phyloP scores from a whole-genome alignment of 768 basidiomycete genomes.

The Mycena chlorophos region DNA sequence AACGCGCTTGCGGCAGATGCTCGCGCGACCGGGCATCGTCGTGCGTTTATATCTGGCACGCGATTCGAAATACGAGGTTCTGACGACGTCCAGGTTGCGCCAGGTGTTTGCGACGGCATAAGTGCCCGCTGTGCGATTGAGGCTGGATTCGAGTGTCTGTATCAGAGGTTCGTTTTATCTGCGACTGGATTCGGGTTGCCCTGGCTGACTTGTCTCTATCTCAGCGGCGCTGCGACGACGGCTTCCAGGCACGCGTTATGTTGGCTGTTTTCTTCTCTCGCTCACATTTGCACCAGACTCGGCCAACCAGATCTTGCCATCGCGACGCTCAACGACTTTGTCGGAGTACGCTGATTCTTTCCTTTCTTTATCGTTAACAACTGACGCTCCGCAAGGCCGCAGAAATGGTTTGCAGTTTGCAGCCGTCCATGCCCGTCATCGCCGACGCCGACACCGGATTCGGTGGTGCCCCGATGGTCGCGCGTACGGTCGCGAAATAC shows the following conservation, averaged over 20 bases:
- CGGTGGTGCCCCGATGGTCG: slow-evolving; percentile 73
- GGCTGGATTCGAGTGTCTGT: slow-evolving; percentile 56
- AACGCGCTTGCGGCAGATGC: slow-evolving; percentile 49
- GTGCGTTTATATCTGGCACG: slow-evolving; percentile 35
- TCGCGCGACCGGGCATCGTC: slow-evolving; percentile 52
- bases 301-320: slow-evolving; percentile 81
- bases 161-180: slow-evolving; percentile 42
- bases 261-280: neutral
- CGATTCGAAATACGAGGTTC: neutral
- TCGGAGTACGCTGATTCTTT: slow-evolving; percentile 43
- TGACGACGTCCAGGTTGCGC: slow-evolving; percentile 39
- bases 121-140: slow-evolving; percentile 56
- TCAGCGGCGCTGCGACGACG: slow-evolving; percentile 55
- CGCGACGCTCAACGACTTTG: slow-evolving; percentile 77
- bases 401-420: slow-evolving; percentile 67
- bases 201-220: neutral
- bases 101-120: slow-evolving; percentile 57
- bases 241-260: slow-evolving; percentile 36
- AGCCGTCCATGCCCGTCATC: slow-evolving; percentile 68
- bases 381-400: slow-evolving; percentile 43
- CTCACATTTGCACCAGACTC: slow-evolving; percentile 35
- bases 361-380: neutral
- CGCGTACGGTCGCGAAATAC: slow-evolving; percentile 74
- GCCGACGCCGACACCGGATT: slow-evolving; percentile 82
- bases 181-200: neutral